Base-by-base conservation (phyloP, 495 filamentous ascomycete genomes). In the Penicillium psychrofluorescens region DNA sequence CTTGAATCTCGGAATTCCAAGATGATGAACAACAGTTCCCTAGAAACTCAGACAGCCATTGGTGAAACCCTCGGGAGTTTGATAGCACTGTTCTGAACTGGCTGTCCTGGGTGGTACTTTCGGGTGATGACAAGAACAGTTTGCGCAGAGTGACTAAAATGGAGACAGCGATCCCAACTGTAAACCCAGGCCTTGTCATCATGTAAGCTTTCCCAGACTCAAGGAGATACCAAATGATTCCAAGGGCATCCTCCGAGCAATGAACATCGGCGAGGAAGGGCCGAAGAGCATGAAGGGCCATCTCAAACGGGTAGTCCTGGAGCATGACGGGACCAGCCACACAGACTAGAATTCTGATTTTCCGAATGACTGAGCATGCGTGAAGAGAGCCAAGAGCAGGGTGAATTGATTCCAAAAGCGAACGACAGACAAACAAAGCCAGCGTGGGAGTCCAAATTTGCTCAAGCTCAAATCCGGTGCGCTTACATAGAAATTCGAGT, bases 241-340 rank as follows among this genome's bases (percentile, higher is more conserved):
- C 91, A 29, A 97, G 65, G 6, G 87, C 80, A 68, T 99, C 92
- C 50, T 95, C 87, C n/a, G 90, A 85, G 60, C 90, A 97, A 54
- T 90, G 80, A 2, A 79, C 66, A 53, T 96, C 86, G 1, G 79
- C 78, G 13, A 96, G 71, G 48, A 86, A 95, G 2, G 84, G 82
- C 12, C 83, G 73, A 34, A 97, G 72, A 4, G 87, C 79, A 53
- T 89, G 85, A 16, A 97, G 69, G 1, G 90, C 68, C 89, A 95
- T 94, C 56, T 97, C 88, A n/a, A 97, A 63, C 6, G 88, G 85
- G 62, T 96, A 97, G 1, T 83, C 84, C 38, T 78, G 63, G 34
- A 84, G 67, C 22, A 86, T 86, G 12, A 79, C 70, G 12, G 72
- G 55, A 7, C 88, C 89, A 35, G 88, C 83, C 46, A 97, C 61